Conservation (phyloP, 192 early-diverging fungal species). For the Rhizophagus sp. region DNA sequence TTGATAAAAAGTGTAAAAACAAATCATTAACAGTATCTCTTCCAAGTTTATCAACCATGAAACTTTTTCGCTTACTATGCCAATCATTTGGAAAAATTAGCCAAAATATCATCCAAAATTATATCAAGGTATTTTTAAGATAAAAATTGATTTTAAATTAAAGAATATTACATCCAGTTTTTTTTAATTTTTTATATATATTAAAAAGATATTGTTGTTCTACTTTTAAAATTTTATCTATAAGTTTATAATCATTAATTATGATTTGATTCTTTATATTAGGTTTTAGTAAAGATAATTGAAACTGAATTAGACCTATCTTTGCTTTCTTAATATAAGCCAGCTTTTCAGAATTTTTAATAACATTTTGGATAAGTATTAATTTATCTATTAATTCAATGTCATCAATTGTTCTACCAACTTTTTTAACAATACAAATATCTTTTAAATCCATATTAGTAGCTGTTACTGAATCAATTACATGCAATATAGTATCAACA, state of each 20-base stretch:
- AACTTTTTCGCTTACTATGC: conserved; percentile 41
- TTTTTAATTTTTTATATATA: conserved; percentile 99
- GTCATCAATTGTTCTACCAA: conserved; percentile 98
- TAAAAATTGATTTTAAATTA: conserved; percentile 98
- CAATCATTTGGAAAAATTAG: conserved; percentile 46
- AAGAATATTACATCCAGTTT: conserved; percentile 94
- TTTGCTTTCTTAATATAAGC: conserved; percentile 96
- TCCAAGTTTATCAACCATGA: conserved; percentile 34
- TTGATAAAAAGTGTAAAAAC: conserved; percentile 95
- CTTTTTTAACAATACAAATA: conserved; percentile 93
- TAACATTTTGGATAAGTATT: conserved; percentile 89
- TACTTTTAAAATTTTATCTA: conserved; percentile 99
- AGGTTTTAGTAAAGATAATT: conserved; percentile 97
- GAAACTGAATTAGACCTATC: conserved; percentile 98
- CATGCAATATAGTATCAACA: conserved; percentile 91
- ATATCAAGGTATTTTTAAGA: conserved; percentile 44
- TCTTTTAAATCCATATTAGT: conserved; percentile 94
- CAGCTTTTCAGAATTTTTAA: conserved; percentile 92
- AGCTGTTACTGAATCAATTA: conserved; percentile 81
- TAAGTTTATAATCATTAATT: conserved; percentile 99
- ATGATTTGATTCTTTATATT: conserved; percentile 99
- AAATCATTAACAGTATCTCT: conserved; percentile 97
- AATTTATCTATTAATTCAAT: conserved; percentile 93
- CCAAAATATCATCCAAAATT: conserved; percentile 40
- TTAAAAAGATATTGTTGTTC: conserved; percentile 96